These are phyloP conservation scores for Xylaria sp. DNA, from an alignment of 2,329 filamentous ascomycete genomes.

Conservation along the genomic window DNA sequence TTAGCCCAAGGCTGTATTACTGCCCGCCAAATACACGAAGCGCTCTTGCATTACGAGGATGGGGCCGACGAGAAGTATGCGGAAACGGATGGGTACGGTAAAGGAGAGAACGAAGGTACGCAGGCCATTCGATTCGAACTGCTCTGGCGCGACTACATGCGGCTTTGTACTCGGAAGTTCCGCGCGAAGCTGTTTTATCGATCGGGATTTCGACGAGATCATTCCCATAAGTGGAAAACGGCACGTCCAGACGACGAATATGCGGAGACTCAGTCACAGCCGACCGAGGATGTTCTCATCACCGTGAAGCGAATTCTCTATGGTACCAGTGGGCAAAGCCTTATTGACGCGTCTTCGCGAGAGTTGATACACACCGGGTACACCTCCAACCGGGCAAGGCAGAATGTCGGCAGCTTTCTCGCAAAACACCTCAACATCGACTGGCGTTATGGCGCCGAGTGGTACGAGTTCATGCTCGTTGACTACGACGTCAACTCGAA, in stretches of 20 bases:
- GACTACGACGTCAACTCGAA: slow-evolving; percentile 81
- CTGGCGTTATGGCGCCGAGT: slow-evolving; percentile 82
- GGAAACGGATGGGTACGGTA: slow-evolving; percentile 61
- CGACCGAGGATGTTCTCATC: slow-evolving; percentile 50
- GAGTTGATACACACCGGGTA: slow-evolving; percentile 79
- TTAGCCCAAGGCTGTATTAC: slow-evolving; percentile 75
- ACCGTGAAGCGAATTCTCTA: slow-evolving; percentile 65
- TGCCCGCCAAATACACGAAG: slow-evolving; percentile 72
- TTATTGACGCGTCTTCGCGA: slow-evolving; percentile 79
- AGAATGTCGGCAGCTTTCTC: slow-evolving; percentile 78
- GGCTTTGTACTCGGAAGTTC: slow-evolving; percentile 75
- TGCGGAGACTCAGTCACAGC: slow-evolving; percentile 45
- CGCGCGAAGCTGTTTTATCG: slow-evolving; percentile 66
- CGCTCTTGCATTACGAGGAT: slow-evolving; percentile 72
- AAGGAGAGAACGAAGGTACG: slow-evolving; percentile 76
- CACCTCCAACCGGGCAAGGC: slow-evolving; percentile 75
- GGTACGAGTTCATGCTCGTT: slow-evolving; percentile 76
- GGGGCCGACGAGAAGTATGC: slow-evolving; percentile 53
- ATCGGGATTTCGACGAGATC: slow-evolving; percentile 64
- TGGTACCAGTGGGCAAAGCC: slow-evolving; percentile 74
- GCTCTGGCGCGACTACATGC: slow-evolving; percentile 82
- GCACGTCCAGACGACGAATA: slow-evolving; percentile 41
- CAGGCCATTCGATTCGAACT: slow-evolving; percentile 73
- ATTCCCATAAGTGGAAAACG: slow-evolving; percentile 57
- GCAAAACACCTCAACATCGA: slow-evolving; percentile 76